Conservation (phyloP, 2,329 filamentous ascomycete species). For the Aschersonia sp. region DNA sequence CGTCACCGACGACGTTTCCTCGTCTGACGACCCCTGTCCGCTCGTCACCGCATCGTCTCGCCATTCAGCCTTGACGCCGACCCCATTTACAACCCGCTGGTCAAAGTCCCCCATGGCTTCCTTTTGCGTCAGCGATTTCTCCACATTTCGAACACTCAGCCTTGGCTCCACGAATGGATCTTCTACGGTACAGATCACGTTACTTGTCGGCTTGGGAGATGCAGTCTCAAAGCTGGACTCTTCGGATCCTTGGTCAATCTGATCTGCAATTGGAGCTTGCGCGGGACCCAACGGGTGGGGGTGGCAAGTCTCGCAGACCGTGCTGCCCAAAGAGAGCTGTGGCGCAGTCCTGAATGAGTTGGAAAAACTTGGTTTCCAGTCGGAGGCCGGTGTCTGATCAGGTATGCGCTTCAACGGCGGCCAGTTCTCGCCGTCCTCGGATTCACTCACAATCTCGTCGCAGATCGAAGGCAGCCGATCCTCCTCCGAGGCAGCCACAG, state of each 20-base stretch:
- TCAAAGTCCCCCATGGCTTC: constrained; percentile 8
- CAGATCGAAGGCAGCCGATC: too few relatives aligned
- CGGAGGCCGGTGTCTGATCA: too few relatives aligned
- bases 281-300: too few relatives aligned
- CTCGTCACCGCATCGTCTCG: background rate
- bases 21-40: background rate
- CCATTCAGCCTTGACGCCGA: background rate
- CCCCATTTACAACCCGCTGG: constrained; percentile 1
- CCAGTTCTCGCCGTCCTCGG: too few relatives aligned
- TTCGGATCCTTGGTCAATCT: background rate
- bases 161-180: constrained; percentile 6
- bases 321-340: too few relatives aligned
- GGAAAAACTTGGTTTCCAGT: too few relatives aligned
- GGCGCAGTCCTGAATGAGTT: too few relatives aligned
- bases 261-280: too few relatives aligned
- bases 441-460: too few relatives aligned
- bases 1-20: constrained; percentile 1
- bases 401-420: too few relatives aligned
- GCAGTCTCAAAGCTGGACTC: constrained; percentile 1
- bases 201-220: background rate
- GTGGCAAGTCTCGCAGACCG: too few relatives aligned
- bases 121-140: constrained; percentile 12
- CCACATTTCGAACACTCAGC: constrained; percentile 13
- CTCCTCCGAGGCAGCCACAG: too few relatives aligned
- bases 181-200: background rate